Evolutionary conservation across 2,329 filamentous ascomycete species (phyloP), one percentile per base, ranked within the genome.

Genomic region (Cytospora leucostoma): DNA sequence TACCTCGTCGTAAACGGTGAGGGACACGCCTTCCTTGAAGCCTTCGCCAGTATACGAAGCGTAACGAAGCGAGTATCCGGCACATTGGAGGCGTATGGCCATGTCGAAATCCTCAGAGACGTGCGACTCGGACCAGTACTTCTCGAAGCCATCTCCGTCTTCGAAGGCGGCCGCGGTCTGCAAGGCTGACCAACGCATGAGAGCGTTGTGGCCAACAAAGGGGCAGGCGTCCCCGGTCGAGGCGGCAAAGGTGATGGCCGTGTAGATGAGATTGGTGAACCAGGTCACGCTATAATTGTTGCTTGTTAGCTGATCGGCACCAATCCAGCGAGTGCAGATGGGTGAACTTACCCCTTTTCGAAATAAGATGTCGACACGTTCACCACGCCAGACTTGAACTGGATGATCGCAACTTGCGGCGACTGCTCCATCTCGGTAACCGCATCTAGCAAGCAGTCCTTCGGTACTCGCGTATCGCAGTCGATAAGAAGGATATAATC

Each of bases 51-150:
- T 85, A 76, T 91, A 92, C 0, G 87, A 83, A 12, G 84, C 89
- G 0, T 92, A 79, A 13, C 90, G 87, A 53, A 91, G 84, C 40
- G 86, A 80, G 73, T 89, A 90, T 32, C 88, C 88, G 11, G 79
- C 79, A 91, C 85, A 86, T 74, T 92, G 89, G 19, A 92, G 82
- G 69, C 89, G 88, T 32, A 93, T 84, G 35, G 89, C 88, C 88
- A 92, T 92, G 69, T 92, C 89, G 71, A 92, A 92, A 74, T 92
- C 90, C 72, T 93, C 90, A 3, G 89, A 92, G 62, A 93, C 89
- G 71, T 92, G 89, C 54, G 83, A 86, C 75, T 92, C 90, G 5
- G 89, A 92, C 90, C 90, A 92, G 77, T 89, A 92, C 75, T 92
- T 92, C 72, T 92, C 88, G 67, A 89, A 87, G 17, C 88, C 87